Evolutionary conservation across 306 rosid genomes (phyloP), one percentile per base, ranked within the genome.

Genomic region (Rosa lucieae): DNA sequence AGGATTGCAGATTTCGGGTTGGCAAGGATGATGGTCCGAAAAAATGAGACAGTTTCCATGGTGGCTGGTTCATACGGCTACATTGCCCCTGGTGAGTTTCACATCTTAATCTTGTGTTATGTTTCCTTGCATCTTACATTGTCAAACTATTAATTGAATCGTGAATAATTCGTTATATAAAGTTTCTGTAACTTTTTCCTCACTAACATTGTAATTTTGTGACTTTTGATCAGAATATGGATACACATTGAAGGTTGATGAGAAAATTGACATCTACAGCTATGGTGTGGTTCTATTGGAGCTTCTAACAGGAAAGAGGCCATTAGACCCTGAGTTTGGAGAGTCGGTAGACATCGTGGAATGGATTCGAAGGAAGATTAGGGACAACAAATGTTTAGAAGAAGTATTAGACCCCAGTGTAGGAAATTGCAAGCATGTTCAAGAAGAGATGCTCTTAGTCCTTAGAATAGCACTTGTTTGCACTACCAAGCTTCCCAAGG

Each of bases 61-160:
- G 92, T 95, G 82, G 99, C 93, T 52, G 97, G 99, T 58, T 95
- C 99, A 32, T 95, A 95, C 20, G 99, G 99, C 76, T 95, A 95
- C 90, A 93, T 95, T 72, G 99, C 98, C 75, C 99, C 98, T 4
- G 99, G 98, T 91, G 76, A 91, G 94, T 86, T 75, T 76, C 37
- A 76, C 37, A 20, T 29, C 47, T 5, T 13, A 62, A 20, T 4
- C 72, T 76, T 76, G 37, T 21, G n/a, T 13, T 1, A 2, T 12
- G 69, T 29, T 32, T 2, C n/a, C n/a, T 63, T 29, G 14, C 68
- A 62, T 26, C 2, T 37, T 39, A 35, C 3, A 14, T 23, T 67
- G 29, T 32, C 37, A 32, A 32, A 32, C 37, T 32, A 2, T 32
- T 32, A 2, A 32, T 32, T 32, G 37, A 32, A 32, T 32, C 37